A percentile compares a stretch with the other conserved stretches of the same genome.
Conservation (phyloP, 495 filamentous ascomycete species). For the Mycothermus thermophilus region DNA sequence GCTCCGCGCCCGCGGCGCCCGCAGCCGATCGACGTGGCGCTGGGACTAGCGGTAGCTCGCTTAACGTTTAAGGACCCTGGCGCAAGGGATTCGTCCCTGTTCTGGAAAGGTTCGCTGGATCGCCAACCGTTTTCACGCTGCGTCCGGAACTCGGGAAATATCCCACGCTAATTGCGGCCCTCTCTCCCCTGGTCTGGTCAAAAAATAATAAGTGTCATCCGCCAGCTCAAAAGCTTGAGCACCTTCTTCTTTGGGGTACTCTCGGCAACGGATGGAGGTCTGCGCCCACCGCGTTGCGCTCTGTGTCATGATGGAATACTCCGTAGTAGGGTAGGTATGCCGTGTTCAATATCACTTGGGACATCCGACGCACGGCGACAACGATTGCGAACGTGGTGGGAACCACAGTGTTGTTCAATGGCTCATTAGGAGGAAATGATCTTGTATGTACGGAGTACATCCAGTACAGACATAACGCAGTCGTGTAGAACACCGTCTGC, state of each 20-base stretch:
- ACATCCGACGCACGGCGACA: too few relatives aligned
- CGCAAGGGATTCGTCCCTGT: slow-evolving; percentile 10
- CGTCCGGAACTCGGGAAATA: slow-evolving; percentile 20
- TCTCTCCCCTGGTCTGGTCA: too few relatives aligned
- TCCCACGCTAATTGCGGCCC: slow-evolving; percentile 15
- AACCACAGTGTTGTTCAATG: too few relatives aligned
- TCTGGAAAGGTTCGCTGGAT: slow-evolving; percentile 17
- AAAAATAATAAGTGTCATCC: slow-evolving; percentile 8
- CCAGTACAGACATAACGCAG: too few relatives aligned
- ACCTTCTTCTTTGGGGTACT: slow-evolving; percentile 18
- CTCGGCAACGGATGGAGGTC: background rate
- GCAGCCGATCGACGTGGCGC: slow-evolving; percentile 23
- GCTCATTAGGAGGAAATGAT: too few relatives aligned
- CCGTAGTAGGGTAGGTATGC: too few relatives aligned
- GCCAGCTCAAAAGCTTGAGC: slow-evolving; percentile 4
- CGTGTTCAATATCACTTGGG: too few relatives aligned
- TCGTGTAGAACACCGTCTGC: too few relatives aligned
- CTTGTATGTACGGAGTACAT: too few relatives aligned
- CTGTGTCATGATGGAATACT: slow-evolving; percentile 10
- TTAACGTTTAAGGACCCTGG: slow-evolving; percentile 11
- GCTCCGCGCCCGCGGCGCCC: too few relatives aligned
- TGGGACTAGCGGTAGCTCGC: slow-evolving; percentile 17
- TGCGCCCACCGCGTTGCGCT: too few relatives aligned
- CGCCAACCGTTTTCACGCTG: slow-evolving; percentile 21
- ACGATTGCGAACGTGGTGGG: too few relatives aligned